Percentiles rank a stretch among this genome's conserved stretches.
Evolutionary conservation across 257 asterid genomes (phyloP).

Genomic region (Eustoma russellianum): DNA sequence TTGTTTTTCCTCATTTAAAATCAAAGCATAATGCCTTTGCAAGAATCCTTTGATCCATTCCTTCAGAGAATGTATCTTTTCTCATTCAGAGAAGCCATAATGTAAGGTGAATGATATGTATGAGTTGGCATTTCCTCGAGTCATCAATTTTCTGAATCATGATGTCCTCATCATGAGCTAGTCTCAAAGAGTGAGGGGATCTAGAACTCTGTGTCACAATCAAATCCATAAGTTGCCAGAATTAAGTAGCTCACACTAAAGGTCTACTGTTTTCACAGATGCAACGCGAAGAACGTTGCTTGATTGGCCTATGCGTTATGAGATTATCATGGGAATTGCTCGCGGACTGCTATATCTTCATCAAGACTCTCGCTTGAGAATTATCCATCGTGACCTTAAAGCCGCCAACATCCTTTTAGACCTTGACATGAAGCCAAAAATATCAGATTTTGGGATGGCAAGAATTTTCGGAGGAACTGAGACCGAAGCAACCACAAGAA

Average conservation of each 20-base stretch:
- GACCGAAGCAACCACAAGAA: constrained; percentile 15
- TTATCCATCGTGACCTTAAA: constrained; percentile 43
- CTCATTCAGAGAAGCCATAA: no score
- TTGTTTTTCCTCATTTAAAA: no score
- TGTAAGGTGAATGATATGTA: no score
- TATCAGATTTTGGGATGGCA: constrained; percentile 46
- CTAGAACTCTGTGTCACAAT: neutral
- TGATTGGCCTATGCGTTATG: constrained; percentile 17
- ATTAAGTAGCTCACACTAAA: neutral
- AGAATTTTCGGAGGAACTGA: constrained; percentile 27
- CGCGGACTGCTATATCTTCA: constrained; percentile 43
- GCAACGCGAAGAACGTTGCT: neutral
- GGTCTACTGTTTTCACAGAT: constrained; percentile 5
- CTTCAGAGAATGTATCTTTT: no score
- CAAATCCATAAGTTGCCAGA: neutral
- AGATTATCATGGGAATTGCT: constrained; percentile 30
- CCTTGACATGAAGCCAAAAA: constrained; percentile 30
- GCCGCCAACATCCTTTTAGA: constrained; percentile 38
- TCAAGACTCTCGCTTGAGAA: constrained; percentile 34
- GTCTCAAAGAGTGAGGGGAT: no score
- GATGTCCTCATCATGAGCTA: no score
- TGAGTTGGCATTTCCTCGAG: no score
- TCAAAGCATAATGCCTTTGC: no score
- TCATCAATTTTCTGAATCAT: no score
- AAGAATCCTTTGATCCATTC: no score